Conservation (phyloP, 805 yeast species). For the Yarrowia sp. region DNA sequence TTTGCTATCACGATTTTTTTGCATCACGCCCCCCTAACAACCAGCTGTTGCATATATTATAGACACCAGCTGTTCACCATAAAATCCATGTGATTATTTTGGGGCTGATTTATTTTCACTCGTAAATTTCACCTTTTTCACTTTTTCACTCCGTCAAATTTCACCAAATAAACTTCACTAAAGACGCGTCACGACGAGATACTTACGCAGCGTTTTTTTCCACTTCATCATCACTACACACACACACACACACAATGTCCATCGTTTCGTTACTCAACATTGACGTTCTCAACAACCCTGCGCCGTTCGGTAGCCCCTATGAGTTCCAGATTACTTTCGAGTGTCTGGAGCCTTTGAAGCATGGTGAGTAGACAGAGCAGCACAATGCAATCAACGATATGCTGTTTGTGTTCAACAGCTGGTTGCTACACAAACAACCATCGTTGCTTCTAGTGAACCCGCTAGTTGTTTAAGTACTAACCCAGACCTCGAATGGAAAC, state of each 20-base stretch:
- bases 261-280: slow-evolving; percentile 90
- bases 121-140: not conserved
- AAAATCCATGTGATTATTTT: no score
- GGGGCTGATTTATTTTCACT: not conserved
- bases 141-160: no score
- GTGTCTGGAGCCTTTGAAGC: slow-evolving; percentile 86
- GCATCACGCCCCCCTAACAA: not conserved
- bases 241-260: slow-evolving; percentile 55
- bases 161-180: not conserved
- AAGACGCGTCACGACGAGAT: not conserved
- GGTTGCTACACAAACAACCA: no score
- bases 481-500: slow-evolving; percentile 89
- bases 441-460: no score
- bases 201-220: not conserved
- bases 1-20: slow-evolving; percentile 12
- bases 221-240: not conserved
- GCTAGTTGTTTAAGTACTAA: not conserved
- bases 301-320: slow-evolving; percentile 87
- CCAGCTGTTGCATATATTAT: no score
- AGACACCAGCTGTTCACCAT: no score
- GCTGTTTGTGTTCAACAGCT: no score
- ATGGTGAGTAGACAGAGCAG: slow-evolving; percentile 38
- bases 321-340: slow-evolving; percentile 97
- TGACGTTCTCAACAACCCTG: slow-evolving; percentile 91
- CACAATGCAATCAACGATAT: not conserved